A percentile compares a stretch with the other conserved stretches of the same genome.
These are phyloP conservation scores for Scheffersomyces ergatensis DNA, from an alignment of 805 yeast species.

Conservation along the genomic window DNA sequence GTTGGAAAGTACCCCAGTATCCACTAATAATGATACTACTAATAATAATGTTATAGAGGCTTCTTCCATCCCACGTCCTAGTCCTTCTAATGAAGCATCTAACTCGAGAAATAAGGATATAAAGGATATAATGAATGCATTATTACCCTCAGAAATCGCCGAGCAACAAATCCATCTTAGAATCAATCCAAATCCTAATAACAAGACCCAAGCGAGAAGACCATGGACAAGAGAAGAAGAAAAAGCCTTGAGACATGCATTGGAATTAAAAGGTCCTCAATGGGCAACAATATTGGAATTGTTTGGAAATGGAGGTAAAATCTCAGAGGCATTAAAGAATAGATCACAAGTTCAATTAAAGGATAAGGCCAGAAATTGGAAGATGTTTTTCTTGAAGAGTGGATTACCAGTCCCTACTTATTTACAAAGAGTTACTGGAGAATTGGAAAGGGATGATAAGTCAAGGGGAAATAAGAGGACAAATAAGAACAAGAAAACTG, in stretches of 20 bases:
- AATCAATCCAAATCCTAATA: slow-evolving; percentile 25
- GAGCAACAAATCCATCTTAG: slow-evolving; percentile 43
- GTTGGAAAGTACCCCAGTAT: slow-evolving; percentile 6
- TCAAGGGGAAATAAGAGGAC: slow-evolving; percentile 27
- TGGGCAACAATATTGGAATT: slow-evolving; percentile 89
- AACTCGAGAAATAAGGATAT: slow-evolving; percentile 15
- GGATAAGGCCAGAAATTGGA: slow-evolving; percentile 96
- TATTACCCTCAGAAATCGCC: slow-evolving; percentile 42
- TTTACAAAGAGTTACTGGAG: slow-evolving; percentile 84
- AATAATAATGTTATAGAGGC: background rate
- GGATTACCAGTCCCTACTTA: slow-evolving; percentile 79
- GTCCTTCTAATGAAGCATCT: background rate
- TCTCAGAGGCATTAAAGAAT: slow-evolving; percentile 79
- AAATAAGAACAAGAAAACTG: slow-evolving; percentile 31
- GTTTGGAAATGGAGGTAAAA: slow-evolving; percentile 92
- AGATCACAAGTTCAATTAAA: slow-evolving; percentile 89
- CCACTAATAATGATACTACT: slow-evolving; percentile 1
- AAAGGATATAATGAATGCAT: slow-evolving; percentile 26
- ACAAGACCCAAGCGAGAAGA: slow-evolving; percentile 44
- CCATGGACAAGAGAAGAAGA: slow-evolving; percentile 92
- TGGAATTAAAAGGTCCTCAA: slow-evolving; percentile 82
- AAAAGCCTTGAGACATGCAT: slow-evolving; percentile 74
- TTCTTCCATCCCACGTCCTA: background rate
- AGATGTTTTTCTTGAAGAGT: slow-evolving; percentile 75
- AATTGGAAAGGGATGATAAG: slow-evolving; percentile 55